Evolutionary conservation across 176 grass and related monocot genomes (phyloP).

Genomic region (Triticum aestivum): IWGSC_CS_RefSeq_v2.1 NC_057801.1:327008980-327009479

Average conservation of each 20-base stretch:
- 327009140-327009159: conserved; percentile 97
- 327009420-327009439: no score
- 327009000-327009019: conserved; percentile 72
- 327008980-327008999: conserved; percentile 90
- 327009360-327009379: conserved; percentile 3
- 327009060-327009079: conserved; percentile 26
- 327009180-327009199: conserved; percentile 89
- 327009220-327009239: conserved; percentile 81
- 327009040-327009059: conserved; percentile 86
- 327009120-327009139: conserved; percentile 63
- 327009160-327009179: conserved; percentile 84
- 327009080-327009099: conserved; percentile 17
- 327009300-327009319: not conserved
- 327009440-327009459: no score
- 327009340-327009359: not conserved
- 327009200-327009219: conserved; percentile 56
- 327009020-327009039: conserved; percentile 85
- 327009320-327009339: not conserved
- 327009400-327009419: no score
- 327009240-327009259: conserved; percentile 27
- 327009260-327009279: not conserved
- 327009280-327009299: conserved; percentile 28
- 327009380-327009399: not conserved
- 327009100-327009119: conserved; percentile 11
- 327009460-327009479: no score